These are phyloP conservation scores for Brasenia schreberi DNA, from an alignment of 164 flowering plant species.

Conservation along the genomic window DNA sequence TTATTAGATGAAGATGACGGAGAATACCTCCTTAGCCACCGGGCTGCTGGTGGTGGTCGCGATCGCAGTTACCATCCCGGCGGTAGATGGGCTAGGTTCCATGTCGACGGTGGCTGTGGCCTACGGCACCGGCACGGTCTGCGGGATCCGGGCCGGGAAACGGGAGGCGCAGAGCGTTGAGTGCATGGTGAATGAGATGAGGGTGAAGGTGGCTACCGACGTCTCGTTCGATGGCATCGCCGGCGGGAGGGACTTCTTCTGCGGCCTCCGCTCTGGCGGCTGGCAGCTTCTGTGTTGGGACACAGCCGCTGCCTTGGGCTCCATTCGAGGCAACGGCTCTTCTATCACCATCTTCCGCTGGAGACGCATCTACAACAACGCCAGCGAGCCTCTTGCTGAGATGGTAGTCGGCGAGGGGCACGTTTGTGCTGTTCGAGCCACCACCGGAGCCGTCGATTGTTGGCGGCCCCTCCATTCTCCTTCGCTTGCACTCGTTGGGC, in stretches of 20 bases:
- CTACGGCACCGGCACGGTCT: slow-evolving; percentile 45
- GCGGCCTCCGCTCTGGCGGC: slow-evolving; percentile 68
- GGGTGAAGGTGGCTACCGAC: slow-evolving; percentile 18
- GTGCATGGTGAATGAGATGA: not conserved
- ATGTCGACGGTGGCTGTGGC: slow-evolving; percentile 45
- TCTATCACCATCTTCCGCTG: slow-evolving; percentile 3
- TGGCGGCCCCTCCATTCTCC: slow-evolving; percentile 39
- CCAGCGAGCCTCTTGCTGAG: slow-evolving; percentile 15
- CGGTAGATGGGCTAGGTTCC: slow-evolving; percentile 36
- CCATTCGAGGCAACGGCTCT: not conserved
- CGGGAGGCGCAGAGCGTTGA: not conserved
- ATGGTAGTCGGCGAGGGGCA: slow-evolving; percentile 53
- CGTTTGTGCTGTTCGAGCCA: slow-evolving; percentile 42
- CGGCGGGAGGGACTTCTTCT: slow-evolving; percentile 55
- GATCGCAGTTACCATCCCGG: not conserved
- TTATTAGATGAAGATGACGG: too few species aligned
- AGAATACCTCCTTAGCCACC: not conserved
- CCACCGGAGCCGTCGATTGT: slow-evolving; percentile 25
- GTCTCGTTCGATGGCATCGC: slow-evolving; percentile 46
- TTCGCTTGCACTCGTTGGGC: not conserved
- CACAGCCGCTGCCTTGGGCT: not conserved
- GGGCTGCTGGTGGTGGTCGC: not conserved
- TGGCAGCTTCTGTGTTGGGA: slow-evolving; percentile 59
- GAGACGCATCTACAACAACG: slow-evolving; percentile 32
- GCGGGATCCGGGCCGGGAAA: slow-evolving; percentile 38